Base-by-base conservation (phyloP, 495 filamentous ascomycete species). In the Cenococcum geophilum region DNA sequence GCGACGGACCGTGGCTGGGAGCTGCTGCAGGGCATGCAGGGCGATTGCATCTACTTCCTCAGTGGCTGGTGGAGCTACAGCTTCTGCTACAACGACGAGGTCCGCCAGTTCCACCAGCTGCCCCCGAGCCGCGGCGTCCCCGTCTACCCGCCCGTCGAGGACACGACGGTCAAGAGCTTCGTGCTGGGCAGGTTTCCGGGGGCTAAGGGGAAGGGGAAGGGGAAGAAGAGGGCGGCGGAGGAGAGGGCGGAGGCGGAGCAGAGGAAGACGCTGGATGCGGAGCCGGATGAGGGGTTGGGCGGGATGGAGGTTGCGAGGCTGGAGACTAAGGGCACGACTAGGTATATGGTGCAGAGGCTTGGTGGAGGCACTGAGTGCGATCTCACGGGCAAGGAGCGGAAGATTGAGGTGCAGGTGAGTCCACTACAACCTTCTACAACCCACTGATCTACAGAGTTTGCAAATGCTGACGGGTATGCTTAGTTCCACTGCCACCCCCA, bases 51-150 rank as follows among this genome's bases (percentile, higher is more conserved):
- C 63, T 96, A 95, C 75, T 96, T 87, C 73, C 79, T 90, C 49
- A 87, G 83, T 0, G 93, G 92, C 3, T 98, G 93, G 93, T 98
- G 93, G 93, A 91, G 86, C 57, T 98, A 98, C 72, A 86, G 83
- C 35, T 97, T 96, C 76, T 98, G 93, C 77, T 96, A 97, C 76
- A 87, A 88, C 68, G 79, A 83, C 47, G 83, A 89, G 57, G 85
- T 98, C 35, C 88, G 87, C 63, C 93, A 98, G 71, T 98, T 96
- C 74, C 93, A 97, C 75, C 89, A 88, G 55, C 76, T 91, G 55
- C 83, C 91, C 0, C 82, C 54, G 76, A 82, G 60, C 74, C 80
- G 68, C 32, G 86, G 85, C 5, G 80, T 83, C 0, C 84, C 89
- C 4, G 78, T 81, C 18, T 86, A 86, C 60, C 86, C 88, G 9